Percentiles rank a stretch among this genome's conserved stretches.
Conservation (phyloP, 139 green algal genomes). For the Bryopsis sp. region DNA sequence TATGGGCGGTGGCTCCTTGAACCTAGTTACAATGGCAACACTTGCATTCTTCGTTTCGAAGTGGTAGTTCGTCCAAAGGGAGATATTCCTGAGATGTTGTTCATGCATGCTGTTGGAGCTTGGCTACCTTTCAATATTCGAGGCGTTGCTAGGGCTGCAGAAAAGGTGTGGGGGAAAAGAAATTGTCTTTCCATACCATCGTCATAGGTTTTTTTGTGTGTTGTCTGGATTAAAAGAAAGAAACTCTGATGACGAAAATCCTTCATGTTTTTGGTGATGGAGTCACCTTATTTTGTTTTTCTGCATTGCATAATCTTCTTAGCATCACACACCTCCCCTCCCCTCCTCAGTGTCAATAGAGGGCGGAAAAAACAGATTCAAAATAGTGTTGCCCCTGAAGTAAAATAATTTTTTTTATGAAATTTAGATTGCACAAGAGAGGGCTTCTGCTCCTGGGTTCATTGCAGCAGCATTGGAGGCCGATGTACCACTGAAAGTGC, state of each 20-base stretch:
- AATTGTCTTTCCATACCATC: too few species aligned
- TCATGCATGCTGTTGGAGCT: slow-evolving; percentile 14
- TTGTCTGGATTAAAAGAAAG: background rate
- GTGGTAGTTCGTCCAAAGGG: background rate
- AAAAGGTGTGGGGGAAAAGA: background rate
- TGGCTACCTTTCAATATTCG: slow-evolving; percentile 16
- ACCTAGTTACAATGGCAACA: background rate
- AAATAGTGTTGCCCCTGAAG: too few species aligned
- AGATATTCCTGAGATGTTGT: slow-evolving; percentile 1
- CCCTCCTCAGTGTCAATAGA: too few species aligned
- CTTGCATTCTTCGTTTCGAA: slow-evolving; percentile 12
- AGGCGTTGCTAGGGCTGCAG: background rate
- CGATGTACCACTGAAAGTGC: background rate
- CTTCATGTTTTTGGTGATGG: too few species aligned
- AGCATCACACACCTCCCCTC: too few species aligned
- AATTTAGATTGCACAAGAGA: slow-evolving; percentile 2
- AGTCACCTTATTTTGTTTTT: too few species aligned
- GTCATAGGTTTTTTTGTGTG: too few species aligned
- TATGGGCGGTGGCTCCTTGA: background rate
- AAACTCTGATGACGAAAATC: slow-evolving; percentile 1
- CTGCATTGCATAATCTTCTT: too few species aligned
- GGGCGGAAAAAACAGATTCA: too few species aligned
- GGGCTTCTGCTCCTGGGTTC: background rate
- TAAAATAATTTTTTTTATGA: too few species aligned
- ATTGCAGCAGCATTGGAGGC: background rate